Base-by-base conservation (phyloP, 176 grass and related monocot species). In the Aegilops speltoides region DNA sequence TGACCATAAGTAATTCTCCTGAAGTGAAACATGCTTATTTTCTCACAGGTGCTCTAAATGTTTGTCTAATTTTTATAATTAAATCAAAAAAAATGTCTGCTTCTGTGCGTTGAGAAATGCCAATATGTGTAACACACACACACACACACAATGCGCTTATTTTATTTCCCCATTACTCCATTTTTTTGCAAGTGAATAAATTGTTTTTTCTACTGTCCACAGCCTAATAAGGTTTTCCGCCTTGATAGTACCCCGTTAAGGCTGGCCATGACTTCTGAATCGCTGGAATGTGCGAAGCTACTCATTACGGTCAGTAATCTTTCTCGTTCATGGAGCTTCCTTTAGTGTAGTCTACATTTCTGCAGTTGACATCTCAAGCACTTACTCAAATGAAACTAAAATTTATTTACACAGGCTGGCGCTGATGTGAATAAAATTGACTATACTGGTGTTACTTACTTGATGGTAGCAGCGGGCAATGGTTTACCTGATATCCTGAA, bases 221-320 rank as follows among this genome's bases (percentile, higher is more conserved):
- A 68, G 79, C 64, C 79, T 33, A 82, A 68, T 29, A 82, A n/a
- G 41, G 79, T 82, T 68, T 52, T 68, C 43, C 67, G 67, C 43
- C 79, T 68, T 82, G 1, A 82, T 34, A 46, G 37, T 34, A 82
- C 17, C 28, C 41, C 79, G 23, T 31, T 82, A 10, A 31, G 45
- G 68, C 50, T 82, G 41, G 64, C 79, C 40, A 68, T 68, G 46
- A 9, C 7, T 19, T 54, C 50, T 54, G 45, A 67, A 68, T 82
- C 79, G 28, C 48, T 82, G 41, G 79, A 68, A 22, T 52, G 79
- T 10, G 41, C 34, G 41, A 68, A 31, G 11, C 63, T 82, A 33
- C 56, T 82, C 19, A 33, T 82, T n/a, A 82, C 52, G 43, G 79
- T 68, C 64, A 82, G 79, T 50, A 52, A 38, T 48, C 16, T 81